Evolutionary conservation across 768 basidiomycete species (phyloP), one percentile per base, ranked within the genome.

Genomic region (Trametes coccinea): DNA sequence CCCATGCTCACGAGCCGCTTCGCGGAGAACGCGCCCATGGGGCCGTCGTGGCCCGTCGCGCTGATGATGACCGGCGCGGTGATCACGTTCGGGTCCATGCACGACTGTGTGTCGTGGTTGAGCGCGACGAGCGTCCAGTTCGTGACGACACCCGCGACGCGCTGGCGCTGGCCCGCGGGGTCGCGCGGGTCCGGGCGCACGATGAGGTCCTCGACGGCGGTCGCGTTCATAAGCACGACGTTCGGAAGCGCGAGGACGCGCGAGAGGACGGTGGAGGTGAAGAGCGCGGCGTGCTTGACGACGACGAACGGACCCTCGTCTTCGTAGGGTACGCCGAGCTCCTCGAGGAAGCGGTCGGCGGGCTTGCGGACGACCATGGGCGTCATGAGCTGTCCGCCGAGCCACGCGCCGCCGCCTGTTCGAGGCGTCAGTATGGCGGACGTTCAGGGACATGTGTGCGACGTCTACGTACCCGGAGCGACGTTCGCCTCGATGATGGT

Each of bases 291-390:
- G 66, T 92, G 90, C 71, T 90, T 89, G 66, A 93, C 89, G 63
- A 93, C 85, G 62, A 90, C 88, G 69, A 86, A 91, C 31, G 80
- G 63, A 56, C 89, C 89, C 71, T 91, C 89, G 70, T 91, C 90
- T 65, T 92, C 89, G 72, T 85, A 91, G 1, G 85, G 82, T 22
- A 92, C 83, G 29, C 84, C 88, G 52, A 91, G 71, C 72, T 88
- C 85, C 13, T 78, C 76, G 47, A 92, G 79, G 80, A 93, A 90
- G 50, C 77, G 74, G 70, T 92, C 84, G 0, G 87, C 89, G 3
- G 88, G 90, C 75, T 91, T 91, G 63, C 88, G 84, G 60, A 91
- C 84, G 56, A 90, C 89, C 89, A 91, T 91, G 0, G 88, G 84
- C 0, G 84, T 85, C 90, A 91, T 90, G 56, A 90, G 76, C 73